A percentile compares a stretch with the other conserved stretches of the same genome.
phyloP scores from a whole-genome alignment of 176 grass and related monocot genomes.

The Aegilops sharonensis region DNA sequence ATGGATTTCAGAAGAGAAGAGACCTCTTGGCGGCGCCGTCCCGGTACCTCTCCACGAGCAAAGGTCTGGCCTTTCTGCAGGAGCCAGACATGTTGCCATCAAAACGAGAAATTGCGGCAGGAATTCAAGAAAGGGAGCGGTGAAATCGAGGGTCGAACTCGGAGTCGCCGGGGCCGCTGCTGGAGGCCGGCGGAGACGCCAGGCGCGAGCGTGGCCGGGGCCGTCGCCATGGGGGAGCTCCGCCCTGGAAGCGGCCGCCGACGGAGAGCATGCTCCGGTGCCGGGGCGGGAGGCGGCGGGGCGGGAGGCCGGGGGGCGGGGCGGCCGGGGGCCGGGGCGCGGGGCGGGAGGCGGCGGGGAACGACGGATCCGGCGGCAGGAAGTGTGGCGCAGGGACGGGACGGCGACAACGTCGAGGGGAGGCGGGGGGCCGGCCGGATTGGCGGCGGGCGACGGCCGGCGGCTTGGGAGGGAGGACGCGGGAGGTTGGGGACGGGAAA shows the following conservation, averaged over 20 bases:
- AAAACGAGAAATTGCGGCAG: neutral
- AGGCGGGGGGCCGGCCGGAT: too few relatives aligned
- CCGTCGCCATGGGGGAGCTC: neutral
- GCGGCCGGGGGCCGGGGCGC: too few relatives aligned
- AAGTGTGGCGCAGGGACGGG: too few relatives aligned
- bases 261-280: slow-evolving; percentile 37
- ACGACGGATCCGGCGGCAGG: too few relatives aligned
- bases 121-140: neutral
- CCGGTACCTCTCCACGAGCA: slow-evolving; percentile 73
- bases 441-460: too few relatives aligned
- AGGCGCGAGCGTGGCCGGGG: neutral
- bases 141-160: slow-evolving; percentile 21
- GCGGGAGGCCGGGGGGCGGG: too few relatives aligned
- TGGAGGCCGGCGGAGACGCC: neutral
- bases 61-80: slow-evolving; percentile 42
- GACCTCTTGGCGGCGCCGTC: slow-evolving; percentile 75
- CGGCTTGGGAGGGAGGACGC: too few relatives aligned
- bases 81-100: neutral
- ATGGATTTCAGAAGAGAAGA: neutral
- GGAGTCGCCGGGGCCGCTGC: neutral
- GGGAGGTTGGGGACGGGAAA: too few relatives aligned
- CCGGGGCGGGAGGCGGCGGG: too few relatives aligned
- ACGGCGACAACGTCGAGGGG: too few relatives aligned
- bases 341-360: too few relatives aligned
- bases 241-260: neutral